Evolutionary conservation across 192 early-diverging fungal genomes (phyloP).

Genomic region (Coemansia sp.): DNA sequence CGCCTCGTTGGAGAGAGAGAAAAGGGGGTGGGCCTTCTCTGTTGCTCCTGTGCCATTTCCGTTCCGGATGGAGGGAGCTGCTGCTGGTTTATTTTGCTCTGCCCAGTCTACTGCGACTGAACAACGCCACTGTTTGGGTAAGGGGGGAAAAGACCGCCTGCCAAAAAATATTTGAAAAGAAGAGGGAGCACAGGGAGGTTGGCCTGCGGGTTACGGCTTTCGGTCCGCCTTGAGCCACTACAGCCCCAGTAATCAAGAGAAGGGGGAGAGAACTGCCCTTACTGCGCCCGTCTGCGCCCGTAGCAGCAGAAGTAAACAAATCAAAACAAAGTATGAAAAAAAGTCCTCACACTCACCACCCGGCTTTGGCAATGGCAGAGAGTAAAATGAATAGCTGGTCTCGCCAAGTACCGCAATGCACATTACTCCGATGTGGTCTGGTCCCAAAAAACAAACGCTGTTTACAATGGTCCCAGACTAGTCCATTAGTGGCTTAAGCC

Average conservation of each 20-base stretch:
- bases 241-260: neutral
- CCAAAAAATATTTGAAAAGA: neutral
- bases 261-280: neutral
- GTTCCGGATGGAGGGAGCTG: neutral
- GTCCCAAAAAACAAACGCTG: neutral
- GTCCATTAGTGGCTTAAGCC: neutral
- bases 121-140: neutral
- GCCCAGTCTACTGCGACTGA: neutral
- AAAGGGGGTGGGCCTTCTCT: no score
- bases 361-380: no score
- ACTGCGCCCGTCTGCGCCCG: neutral
- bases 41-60: neutral
- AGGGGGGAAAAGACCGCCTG: neutral
- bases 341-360: neutral
- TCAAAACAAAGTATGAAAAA: constrained; percentile 1
- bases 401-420: neutral
- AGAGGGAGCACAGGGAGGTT: neutral
- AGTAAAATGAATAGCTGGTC: no score
- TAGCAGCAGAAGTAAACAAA: neutral
- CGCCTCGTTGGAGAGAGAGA: neutral
- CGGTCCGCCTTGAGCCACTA: neutral
- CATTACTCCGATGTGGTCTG: neutral
- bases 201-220: neutral
- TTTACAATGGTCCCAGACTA: neutral
- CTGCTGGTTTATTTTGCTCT: no score